A percentile compares a stretch with the other conserved stretches of the same genome.
Evolutionary conservation across 108 stramenopile species (phyloP).

Genomic region (Cyclotella sp.): DNA sequence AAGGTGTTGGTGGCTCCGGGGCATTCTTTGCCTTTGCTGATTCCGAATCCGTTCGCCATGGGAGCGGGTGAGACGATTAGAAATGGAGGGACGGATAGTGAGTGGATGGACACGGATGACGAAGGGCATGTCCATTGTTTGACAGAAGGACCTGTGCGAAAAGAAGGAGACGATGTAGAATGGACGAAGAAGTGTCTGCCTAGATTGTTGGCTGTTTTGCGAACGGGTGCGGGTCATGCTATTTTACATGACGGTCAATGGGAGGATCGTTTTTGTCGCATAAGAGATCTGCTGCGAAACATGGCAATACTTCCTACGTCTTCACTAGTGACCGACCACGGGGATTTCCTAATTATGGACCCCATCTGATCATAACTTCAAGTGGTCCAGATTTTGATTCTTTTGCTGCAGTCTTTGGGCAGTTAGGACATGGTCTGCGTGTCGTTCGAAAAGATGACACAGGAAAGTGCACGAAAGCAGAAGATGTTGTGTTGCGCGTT

Average conservation of each 20-base stretch:
- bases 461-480: slow-evolving; percentile 6
- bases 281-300: slow-evolving; percentile 65
- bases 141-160: slow-evolving; percentile 20
- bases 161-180: slow-evolving; percentile 44
- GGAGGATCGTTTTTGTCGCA: slow-evolving; percentile 62
- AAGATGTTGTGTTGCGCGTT: slow-evolving; percentile 48
- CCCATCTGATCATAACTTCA: slow-evolving; percentile 80
- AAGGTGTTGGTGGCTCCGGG: slow-evolving; percentile 15
- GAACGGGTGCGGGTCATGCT: slow-evolving; percentile 76
- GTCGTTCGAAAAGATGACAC: slow-evolving; percentile 18
- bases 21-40: slow-evolving; percentile 31
- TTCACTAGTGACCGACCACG: neutral
- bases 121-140: neutral
- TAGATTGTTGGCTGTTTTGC: slow-evolving; percentile 65
- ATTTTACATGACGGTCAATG: slow-evolving; percentile 79
- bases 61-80: neutral
- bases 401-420: slow-evolving; percentile 43
- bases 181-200: slow-evolving; percentile 71
- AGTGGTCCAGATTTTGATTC: slow-evolving; percentile 69
- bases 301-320: slow-evolving; percentile 36
- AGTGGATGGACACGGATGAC: slow-evolving; percentile 11
- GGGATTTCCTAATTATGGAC: slow-evolving; percentile 61
- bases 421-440: slow-evolving; percentile 31
- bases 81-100: slow-evolving; percentile 9
- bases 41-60: slow-evolving; percentile 34